Conservation (phyloP, 2,329 filamentous ascomycete genomes). For the Periglandula ipomoeae region DNA sequence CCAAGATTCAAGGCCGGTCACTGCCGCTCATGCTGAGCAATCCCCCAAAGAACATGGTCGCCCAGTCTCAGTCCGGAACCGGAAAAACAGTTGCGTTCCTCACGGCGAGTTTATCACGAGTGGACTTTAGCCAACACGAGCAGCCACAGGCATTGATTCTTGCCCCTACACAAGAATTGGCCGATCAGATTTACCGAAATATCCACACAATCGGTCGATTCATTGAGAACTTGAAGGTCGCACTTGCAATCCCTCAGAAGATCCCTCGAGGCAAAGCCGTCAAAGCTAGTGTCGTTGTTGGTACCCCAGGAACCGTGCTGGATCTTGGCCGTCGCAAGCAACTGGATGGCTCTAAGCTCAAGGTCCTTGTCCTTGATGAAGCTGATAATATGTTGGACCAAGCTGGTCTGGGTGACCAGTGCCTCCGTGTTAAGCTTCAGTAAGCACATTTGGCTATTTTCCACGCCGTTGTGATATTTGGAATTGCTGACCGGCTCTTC, state of each 20-base stretch:
- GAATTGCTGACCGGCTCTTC: conserved; percentile 10
- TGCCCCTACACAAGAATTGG: conserved; percentile 88
- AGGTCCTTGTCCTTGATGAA: conserved; percentile 85
- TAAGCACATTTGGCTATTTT: conserved; percentile 25
- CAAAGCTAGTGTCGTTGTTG: conserved; percentile 73
- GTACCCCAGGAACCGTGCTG: conserved; percentile 87
- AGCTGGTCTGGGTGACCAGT: conserved; percentile 92
- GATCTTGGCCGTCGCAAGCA: conserved; percentile 73
- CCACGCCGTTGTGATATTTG: background rate
- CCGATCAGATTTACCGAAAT: conserved; percentile 86
- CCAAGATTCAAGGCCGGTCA: conserved; percentile 94
- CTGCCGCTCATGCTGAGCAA: conserved; percentile 79
- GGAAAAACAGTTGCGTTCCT: conserved; percentile 97
- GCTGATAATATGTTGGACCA: conserved; percentile 98
- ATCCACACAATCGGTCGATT: conserved; percentile 77
- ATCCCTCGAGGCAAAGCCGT: conserved; percentile 60
- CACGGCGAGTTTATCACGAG: conserved; percentile 77
- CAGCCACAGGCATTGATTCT: conserved; percentile 81
- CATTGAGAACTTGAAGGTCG: conserved; percentile 64
- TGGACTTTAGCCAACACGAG: conserved; percentile 61
- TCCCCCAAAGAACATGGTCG: conserved; percentile 90
- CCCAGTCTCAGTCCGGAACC: conserved; percentile 97
- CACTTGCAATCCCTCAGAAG: conserved; percentile 74
- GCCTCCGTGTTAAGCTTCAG: conserved; percentile 71
- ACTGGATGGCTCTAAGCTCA: conserved; percentile 63